These are phyloP conservation scores for Endoconidiophora polonica DNA, from an alignment of 2,329 filamentous ascomycete species.

Conservation along the genomic window DNA sequence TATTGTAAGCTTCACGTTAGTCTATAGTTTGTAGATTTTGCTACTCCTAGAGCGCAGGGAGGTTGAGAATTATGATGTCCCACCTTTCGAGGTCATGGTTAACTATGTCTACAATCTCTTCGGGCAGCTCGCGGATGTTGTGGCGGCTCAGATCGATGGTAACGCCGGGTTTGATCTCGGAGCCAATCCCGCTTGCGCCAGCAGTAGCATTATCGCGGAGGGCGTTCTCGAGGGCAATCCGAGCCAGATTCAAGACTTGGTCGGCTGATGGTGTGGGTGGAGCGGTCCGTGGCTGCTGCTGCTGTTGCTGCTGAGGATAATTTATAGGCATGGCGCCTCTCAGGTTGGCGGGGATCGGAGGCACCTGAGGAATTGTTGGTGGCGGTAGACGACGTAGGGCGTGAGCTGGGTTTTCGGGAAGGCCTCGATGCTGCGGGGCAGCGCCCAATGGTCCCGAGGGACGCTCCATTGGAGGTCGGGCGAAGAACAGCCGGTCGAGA, in stretches of 20 bases:
- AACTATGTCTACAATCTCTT: conserved; percentile 59
- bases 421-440: conserved; percentile 22
- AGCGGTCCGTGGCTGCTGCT: conserved; percentile 18
- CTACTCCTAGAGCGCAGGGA: conserved; percentile 7
- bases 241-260: conserved; percentile 49
- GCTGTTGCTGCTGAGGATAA: background rate
- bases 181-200: conserved; percentile 39
- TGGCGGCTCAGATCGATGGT: conserved; percentile 66
- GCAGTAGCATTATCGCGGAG: conserved; percentile 47
- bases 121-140: conserved; percentile 52
- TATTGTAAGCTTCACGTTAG: background rate
- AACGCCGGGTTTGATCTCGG: conserved; percentile 48
- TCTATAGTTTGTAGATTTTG: background rate
- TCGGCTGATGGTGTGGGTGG: conserved; percentile 27
- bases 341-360: conserved; percentile 19
- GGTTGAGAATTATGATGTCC: conserved; percentile 13
- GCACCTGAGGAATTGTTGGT: conserved; percentile 24
- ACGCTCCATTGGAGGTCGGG: conserved; percentile 4
- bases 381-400: conserved; percentile 17
- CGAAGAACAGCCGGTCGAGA: background rate
- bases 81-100: conserved; percentile 59
- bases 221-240: conserved; percentile 50
- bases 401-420: conserved; percentile 26
- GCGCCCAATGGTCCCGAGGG: conserved; percentile 18
- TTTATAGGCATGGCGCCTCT: background rate